Evolutionary conservation across 306 rosid species (phyloP), one percentile per base, ranked within the genome.

Genomic region (Purshia tridentata): DNA sequence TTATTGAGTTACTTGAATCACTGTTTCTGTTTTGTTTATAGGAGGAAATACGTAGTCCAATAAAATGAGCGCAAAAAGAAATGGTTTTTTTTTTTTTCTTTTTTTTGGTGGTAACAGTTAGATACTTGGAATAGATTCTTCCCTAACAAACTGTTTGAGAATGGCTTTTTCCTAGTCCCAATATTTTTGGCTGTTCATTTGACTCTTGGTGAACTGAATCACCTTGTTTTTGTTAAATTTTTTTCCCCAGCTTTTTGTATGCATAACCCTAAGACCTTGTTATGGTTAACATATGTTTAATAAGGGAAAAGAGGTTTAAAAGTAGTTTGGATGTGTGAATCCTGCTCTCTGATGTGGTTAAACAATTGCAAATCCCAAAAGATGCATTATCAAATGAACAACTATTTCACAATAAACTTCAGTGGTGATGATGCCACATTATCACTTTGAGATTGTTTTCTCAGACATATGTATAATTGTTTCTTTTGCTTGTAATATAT

Each of bases 121-220:
- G 69, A 94, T 47, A 16, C 76, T 81, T 22, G 98, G 99, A 63
- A 91, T 39, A 44, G 98, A 85, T 84, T 95, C 91, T 13, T 90
- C 90, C 65, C 88, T 81, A 72, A 95, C 86, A 35, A 85, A 76
- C 79, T 82, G 84, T 76, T 94, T 94, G 70, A 94, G 95, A 55
- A 94, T 67, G 65, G 96, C 98, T 86, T 94, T 91, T 87, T 91
- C 98, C 70, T 91, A 29, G 35, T 29, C 35, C 35, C 35, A 29
- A 29, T 2, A 29, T 29, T 29, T 29, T 29, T 29, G 35, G 35
- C 35, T 29, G 35, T 29, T 29, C 35, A 29, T 29, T 29, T 29
- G 35, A 29, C 35, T 29, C 35, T 29, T 29, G 35, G 35, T 29
- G 35, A 29, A 29, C 35, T 29, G 35, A 29, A 29, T 29, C 35